Percentiles rank a stretch among this genome's conserved stretches.
Evolutionary conservation across 371 early-diverging fungal species (phyloP).

Genomic region (Lichtheimia ornata): DNA sequence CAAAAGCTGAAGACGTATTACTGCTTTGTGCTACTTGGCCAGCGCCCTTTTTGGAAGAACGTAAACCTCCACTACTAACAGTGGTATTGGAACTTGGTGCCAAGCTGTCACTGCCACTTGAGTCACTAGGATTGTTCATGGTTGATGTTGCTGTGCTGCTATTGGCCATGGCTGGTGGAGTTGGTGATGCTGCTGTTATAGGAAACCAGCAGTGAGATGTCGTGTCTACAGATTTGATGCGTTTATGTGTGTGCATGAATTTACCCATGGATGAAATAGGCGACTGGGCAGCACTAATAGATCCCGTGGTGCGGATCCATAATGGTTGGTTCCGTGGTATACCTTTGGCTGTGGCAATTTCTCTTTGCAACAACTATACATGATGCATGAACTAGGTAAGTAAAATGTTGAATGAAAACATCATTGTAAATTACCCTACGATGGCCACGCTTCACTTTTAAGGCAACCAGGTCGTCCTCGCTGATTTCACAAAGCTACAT

Average conservation of each 20-base stretch:
- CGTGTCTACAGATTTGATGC: too few species aligned
- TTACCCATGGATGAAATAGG: neutral
- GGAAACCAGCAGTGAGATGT: too few species aligned
- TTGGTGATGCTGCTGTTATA: neutral
- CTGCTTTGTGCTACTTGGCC: neutral
- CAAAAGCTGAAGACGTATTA: neutral
- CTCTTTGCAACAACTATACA: slow-evolving; percentile 26
- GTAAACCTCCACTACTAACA: too few species aligned
- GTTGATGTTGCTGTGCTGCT: neutral
- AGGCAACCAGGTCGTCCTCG: slow-evolving; percentile 42
- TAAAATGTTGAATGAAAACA: too few species aligned
- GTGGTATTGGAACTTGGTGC: too few species aligned
- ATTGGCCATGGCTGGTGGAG: too few species aligned
- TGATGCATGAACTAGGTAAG: neutral
- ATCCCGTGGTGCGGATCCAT: neutral
- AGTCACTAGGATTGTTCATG: neutral
- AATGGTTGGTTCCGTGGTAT: slow-evolving; percentile 21
- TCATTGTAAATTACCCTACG: slow-evolving; percentile 32
- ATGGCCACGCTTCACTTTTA: slow-evolving; percentile 51
- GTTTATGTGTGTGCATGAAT: too few species aligned
- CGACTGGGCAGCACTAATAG: neutral
- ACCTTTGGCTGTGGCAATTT: slow-evolving; percentile 31
- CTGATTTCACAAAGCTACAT: slow-evolving; percentile 34
- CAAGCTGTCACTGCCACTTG: neutral
- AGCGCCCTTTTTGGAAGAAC: too few species aligned